These are phyloP conservation scores for Aureobasidium sp. DNA, from an alignment of 2,329 filamentous ascomycete species.

Conservation along the genomic window DNA sequence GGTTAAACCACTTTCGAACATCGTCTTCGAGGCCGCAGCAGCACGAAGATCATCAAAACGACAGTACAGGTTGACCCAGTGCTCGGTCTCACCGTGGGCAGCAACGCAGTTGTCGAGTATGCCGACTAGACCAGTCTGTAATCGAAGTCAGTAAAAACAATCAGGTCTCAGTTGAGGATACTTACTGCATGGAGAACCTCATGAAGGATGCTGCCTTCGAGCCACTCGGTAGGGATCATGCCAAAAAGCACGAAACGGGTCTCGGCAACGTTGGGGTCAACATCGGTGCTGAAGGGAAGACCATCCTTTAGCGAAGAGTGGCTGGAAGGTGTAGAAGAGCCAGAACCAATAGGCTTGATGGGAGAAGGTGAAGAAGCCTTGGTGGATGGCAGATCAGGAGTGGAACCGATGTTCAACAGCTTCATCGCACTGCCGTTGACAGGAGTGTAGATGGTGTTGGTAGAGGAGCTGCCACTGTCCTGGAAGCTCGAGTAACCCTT, in stretches of 20 bases:
- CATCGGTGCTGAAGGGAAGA: constrained; percentile 8
- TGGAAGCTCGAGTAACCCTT: background rate
- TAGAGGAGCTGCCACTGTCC: background rate
- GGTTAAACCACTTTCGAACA: constrained; percentile 16
- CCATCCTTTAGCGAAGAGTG: background rate
- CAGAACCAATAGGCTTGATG: constrained; percentile 2
- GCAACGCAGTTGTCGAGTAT: background rate
- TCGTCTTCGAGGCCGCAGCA: constrained; percentile 20
- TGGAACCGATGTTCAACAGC: background rate
- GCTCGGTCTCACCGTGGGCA: background rate
- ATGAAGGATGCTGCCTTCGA: background rate
- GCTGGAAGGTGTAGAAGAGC: background rate
- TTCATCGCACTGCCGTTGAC: background rate
- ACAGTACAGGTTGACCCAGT: constrained; percentile 20
- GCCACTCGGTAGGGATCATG: constrained; percentile 4
- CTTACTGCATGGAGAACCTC: background rate
- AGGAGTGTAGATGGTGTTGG: background rate
- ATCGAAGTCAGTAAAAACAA: background rate
- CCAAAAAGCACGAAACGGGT: constrained; percentile 1
- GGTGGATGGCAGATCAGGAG: background rate
- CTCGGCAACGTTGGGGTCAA: background rate
- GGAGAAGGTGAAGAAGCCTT: background rate
- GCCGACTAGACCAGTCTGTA: background rate
- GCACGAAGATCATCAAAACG: constrained; percentile 35
- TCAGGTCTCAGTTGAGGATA: background rate